These are phyloP conservation scores for Pulveroboletus ridleyi DNA, from an alignment of 1,284 basidiomycete species.

Conservation along the genomic window DNA sequence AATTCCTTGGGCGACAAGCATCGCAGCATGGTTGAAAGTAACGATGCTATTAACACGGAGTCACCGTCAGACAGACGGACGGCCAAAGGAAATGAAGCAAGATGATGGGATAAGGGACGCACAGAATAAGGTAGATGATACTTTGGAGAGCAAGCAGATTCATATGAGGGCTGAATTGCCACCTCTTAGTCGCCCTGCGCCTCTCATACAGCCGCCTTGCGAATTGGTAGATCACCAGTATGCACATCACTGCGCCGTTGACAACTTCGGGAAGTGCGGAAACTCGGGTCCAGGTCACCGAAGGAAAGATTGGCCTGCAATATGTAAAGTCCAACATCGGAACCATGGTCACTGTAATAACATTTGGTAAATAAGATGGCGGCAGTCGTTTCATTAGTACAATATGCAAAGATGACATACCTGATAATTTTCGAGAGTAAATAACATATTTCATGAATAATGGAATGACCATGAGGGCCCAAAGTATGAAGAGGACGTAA, in stretches of 20 bases:
- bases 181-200: conserved; percentile 15
- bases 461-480: conserved; percentile 7
- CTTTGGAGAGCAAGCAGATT: conserved; percentile 19
- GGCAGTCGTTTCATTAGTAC: not conserved
- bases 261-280: conserved; percentile 10
- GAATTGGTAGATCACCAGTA: conserved; percentile 15
- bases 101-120: not conserved
- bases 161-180: conserved; percentile 14
- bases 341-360: not conserved
- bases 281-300: conserved; percentile 11
- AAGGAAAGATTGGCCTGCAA: conserved; percentile 4
- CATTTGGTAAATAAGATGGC: not conserved
- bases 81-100: no score
- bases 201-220: not conserved
- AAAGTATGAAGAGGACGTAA: conserved; percentile 10
- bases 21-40: conserved; percentile 12
- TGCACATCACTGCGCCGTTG: conserved; percentile 13
- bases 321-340: conserved; percentile 5
- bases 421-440: not conserved
- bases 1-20: not conserved
- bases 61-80: not conserved
- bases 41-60: conserved; percentile 8
- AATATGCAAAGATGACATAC: not conserved
- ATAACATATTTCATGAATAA: not conserved
- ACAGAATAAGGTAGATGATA: conserved; percentile 25